A percentile compares a stretch with the other conserved stretches of the same genome.
Evolutionary conservation across 2,329 filamentous ascomycete genomes (phyloP).

Genomic region (Penicillium sp.): DNA sequence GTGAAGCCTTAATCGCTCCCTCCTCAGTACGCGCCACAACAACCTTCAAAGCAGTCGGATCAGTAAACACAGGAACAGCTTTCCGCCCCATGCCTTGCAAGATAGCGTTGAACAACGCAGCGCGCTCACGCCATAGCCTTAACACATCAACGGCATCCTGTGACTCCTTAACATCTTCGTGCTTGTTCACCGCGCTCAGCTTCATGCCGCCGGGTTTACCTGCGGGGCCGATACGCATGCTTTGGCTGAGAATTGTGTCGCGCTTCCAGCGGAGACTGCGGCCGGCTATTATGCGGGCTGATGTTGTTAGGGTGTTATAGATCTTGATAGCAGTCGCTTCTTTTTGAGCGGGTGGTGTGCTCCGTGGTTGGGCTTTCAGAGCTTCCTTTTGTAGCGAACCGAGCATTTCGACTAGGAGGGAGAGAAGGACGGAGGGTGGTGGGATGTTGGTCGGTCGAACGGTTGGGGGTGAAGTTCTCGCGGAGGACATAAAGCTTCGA

Average conservation of each 20-base stretch:
- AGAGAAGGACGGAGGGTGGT: constrained; percentile 78
- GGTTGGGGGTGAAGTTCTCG: constrained; percentile 12
- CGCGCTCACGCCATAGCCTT: constrained; percentile 69
- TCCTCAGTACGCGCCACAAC: constrained; percentile 61
- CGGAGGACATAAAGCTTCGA: constrained; percentile 13
- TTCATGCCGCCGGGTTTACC: constrained; percentile 84
- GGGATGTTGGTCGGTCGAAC: constrained; percentile 80
- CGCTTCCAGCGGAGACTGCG: constrained; percentile 87
- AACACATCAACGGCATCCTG: constrained; percentile 79
- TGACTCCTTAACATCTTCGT: constrained; percentile 78
- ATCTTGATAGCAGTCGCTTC: constrained; percentile 26
- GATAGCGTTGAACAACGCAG: constrained; percentile 71
- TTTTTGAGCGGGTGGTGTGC: background rate
- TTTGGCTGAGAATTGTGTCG: constrained; percentile 78
- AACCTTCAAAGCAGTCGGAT: constrained; percentile 50
- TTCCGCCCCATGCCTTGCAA: constrained; percentile 38
- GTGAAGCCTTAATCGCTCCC: constrained; percentile 70
- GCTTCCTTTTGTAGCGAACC: constrained; percentile 63
- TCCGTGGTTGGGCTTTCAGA: constrained; percentile 62
- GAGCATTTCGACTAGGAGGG: constrained; percentile 71
- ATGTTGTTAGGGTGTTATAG: constrained; percentile 50
- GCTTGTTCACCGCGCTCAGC: constrained; percentile 78
- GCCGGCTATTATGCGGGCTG: constrained; percentile 78
- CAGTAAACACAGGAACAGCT: constrained; percentile 67
- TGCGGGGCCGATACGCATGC: constrained; percentile 79